Evolutionary conservation across 352 stramenopile species (phyloP), one percentile per base, ranked within the genome.

Genomic region (Pythium guiyangense): DNA sequence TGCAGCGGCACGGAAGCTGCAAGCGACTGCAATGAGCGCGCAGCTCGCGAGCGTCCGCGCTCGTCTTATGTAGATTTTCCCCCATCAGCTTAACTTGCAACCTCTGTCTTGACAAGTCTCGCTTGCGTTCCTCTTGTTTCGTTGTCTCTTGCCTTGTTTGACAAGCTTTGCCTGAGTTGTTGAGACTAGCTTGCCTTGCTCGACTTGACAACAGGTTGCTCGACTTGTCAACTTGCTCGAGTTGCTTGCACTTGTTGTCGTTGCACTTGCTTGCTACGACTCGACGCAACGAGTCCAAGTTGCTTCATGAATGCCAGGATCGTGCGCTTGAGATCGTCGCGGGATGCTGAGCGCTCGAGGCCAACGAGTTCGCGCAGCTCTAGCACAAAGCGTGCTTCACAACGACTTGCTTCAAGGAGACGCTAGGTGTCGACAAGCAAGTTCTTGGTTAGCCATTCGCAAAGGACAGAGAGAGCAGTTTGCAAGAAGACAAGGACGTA

Each of bases 11-110:
- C 9, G 22, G 29, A 34, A 34, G 29, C 29, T 34, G 29, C 29
- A 34, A 9, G 29, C 29, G 29, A 34, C 5, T 34, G 29, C 29
- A 9, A 6, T 4, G 29, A 34, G 29, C 29, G 29, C 29, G 29
- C 29, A 34, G 29, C 9, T 34, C 29, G 29, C 29, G 29, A 34
- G 29, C 29, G 29, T 34, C 29, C 5, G 3, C 31, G 40, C 31
- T 35, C 25, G 54, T 53, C 52, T 45, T 59, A 40, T 64, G 58
- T 64, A 64, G 58, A 64, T 59, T 64, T 58, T 63, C 54, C 49
- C 45, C 37, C 49, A 44, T 52, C 58, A 64, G 47, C 43, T 54
- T 54, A 31, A 6, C 59, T 56, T 35, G 59, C 31, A 37, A 6
- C 39, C 6, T 20, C 3, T 17, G 4, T 49, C 17, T 52, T 11